Conservation (phyloP, 2,329 filamentous ascomycete species). For the Aspergillus candidus region DNA sequence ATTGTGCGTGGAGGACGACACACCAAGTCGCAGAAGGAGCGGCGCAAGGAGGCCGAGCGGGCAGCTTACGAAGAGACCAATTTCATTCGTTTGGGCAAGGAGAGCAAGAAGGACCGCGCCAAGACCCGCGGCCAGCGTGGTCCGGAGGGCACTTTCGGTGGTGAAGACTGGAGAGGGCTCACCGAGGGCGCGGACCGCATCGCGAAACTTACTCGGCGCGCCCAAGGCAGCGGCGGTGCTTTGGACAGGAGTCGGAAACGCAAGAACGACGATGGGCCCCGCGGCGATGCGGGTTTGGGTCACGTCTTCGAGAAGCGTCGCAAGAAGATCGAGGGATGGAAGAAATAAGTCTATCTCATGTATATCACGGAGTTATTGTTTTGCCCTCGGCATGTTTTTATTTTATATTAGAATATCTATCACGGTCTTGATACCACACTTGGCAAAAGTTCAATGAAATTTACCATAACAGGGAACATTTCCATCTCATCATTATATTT, state of each 20-base stretch:
- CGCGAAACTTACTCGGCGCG: slow-evolving; percentile 70
- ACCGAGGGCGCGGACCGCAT: slow-evolving; percentile 84
- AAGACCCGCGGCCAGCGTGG: slow-evolving; percentile 49
- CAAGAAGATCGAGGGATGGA: slow-evolving; percentile 41
- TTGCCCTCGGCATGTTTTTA: not conserved
- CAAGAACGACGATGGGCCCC: slow-evolving; percentile 63
- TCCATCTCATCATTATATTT: no score
- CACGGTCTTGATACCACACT: slow-evolving; percentile 6
- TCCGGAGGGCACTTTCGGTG: slow-evolving; percentile 63
- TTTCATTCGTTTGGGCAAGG: slow-evolving; percentile 77
- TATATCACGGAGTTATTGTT: slow-evolving; percentile 2
- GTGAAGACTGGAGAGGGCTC: slow-evolving; percentile 86
- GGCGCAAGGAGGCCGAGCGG: slow-evolving; percentile 70
- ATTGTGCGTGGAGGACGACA: slow-evolving; percentile 73
- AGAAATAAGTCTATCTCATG: slow-evolving; percentile 18
- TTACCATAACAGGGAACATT: no score
- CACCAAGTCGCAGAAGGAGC: slow-evolving; percentile 69
- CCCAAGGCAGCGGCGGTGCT: slow-evolving; percentile 50
- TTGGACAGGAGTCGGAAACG: slow-evolving; percentile 85
- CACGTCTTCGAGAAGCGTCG: slow-evolving; percentile 48
- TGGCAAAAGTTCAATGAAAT: no score
- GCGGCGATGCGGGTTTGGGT: slow-evolving; percentile 61
- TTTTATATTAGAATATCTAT: not conserved
- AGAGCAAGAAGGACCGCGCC: slow-evolving; percentile 78
- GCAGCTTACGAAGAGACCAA: slow-evolving; percentile 87